Evolutionary conservation across 2,329 filamentous ascomycete species (phyloP).

Genomic region (Plectosphaerella cucumerina): DNA sequence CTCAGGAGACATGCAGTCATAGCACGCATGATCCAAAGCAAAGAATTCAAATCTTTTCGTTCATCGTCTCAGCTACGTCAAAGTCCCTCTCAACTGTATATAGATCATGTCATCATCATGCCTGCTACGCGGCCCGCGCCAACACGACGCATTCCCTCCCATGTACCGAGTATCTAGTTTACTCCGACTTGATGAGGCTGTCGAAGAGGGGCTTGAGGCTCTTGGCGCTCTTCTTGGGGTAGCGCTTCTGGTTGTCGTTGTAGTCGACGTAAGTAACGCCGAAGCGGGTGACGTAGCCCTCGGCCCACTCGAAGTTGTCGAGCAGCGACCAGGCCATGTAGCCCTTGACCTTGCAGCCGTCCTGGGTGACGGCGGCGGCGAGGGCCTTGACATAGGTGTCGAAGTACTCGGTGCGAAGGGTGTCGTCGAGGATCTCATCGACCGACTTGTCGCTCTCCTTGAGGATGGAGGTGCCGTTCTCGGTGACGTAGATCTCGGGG

Average conservation of each 20-base stretch:
- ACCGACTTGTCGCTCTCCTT: slow-evolving; percentile 72
- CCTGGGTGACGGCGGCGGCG: slow-evolving; percentile 64
- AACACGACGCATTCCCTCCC: no score
- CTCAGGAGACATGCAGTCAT: no score
- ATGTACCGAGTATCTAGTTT: slow-evolving; percentile 4
- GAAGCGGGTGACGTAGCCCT: slow-evolving; percentile 83
- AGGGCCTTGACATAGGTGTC: slow-evolving; percentile 71
- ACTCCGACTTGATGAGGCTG: slow-evolving; percentile 61
- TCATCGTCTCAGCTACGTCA: not conserved
- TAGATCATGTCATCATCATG: no score
- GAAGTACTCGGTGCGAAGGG: slow-evolving; percentile 79
- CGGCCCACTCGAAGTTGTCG: slow-evolving; percentile 93
- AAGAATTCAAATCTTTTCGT: no score
- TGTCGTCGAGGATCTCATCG: slow-evolving; percentile 71
- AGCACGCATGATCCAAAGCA: no score
- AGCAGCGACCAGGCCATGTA: slow-evolving; percentile 87
- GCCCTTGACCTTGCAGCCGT: slow-evolving; percentile 73
- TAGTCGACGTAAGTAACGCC: slow-evolving; percentile 85
- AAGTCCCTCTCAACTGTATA: no score
- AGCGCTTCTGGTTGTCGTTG: slow-evolving; percentile 69
- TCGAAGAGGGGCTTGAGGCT: slow-evolving; percentile 69
- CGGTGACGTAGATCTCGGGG: slow-evolving; percentile 81
- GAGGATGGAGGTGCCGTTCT: slow-evolving; percentile 83
- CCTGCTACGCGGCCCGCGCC: not conserved
- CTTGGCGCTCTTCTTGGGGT: slow-evolving; percentile 80